These are phyloP conservation scores for Petrea volubilis DNA, from an alignment of 257 asterid genomes.

Conservation along the genomic window DNA sequence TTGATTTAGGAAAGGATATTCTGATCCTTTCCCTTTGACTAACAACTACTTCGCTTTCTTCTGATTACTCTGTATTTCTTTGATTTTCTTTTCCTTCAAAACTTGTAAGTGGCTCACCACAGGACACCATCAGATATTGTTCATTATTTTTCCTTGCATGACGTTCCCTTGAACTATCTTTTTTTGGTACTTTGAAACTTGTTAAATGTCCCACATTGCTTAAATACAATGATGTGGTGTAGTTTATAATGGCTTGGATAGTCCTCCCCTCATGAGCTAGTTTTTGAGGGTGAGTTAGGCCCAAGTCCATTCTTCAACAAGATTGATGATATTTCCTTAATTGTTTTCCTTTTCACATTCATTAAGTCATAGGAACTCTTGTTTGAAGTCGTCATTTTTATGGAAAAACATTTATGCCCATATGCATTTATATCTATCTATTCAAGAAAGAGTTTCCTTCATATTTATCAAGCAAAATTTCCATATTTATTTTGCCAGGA, in stretches of 20 bases:
- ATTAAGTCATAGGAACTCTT: background rate
- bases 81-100: slow-evolving; percentile 6
- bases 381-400: background rate
- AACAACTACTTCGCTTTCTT: background rate
- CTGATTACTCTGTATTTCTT: slow-evolving; percentile 4
- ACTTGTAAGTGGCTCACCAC: slow-evolving; percentile 19
- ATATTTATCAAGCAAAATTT: background rate
- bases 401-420: background rate
- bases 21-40: no score
- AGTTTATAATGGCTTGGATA: no score
- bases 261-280: no score
- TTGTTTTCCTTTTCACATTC: background rate
- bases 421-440: background rate
- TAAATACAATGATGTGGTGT: no score
- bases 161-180: background rate
- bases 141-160: background rate
- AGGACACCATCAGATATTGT: background rate
- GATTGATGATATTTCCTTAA: background rate
- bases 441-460: slow-evolving; percentile 9
- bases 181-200: slow-evolving; percentile 5
- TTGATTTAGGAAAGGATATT: no score
- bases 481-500: background rate
- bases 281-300: no score
- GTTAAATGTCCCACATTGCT: no score
- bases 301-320: no score